Percentiles rank a stretch among this genome's conserved stretches.
Evolutionary conservation across 169 alveolate species (phyloP).

Genomic region (Babesia ovis): DNA sequence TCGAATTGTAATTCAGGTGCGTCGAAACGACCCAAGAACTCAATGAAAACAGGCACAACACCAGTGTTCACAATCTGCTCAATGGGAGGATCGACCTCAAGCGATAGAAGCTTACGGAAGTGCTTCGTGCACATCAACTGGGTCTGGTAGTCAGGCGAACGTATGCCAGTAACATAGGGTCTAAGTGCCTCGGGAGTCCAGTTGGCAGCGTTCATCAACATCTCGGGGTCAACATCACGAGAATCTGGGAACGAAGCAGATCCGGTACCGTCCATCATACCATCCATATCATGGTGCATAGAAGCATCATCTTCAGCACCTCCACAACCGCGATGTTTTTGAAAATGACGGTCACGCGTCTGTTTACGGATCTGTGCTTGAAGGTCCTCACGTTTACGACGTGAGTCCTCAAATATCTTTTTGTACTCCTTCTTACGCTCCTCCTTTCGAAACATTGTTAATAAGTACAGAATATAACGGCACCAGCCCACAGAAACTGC

Average conservation of each 20-base stretch:
- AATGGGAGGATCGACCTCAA: conserved; percentile 92
- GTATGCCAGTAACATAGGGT: conserved; percentile 75
- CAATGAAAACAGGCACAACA: conserved; percentile 92
- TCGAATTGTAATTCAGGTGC: conserved; percentile 95
- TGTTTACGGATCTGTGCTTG: conserved; percentile 89
- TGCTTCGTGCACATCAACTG: conserved; percentile 86
- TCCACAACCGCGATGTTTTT: conserved; percentile 79
- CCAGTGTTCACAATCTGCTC: conserved; percentile 92
- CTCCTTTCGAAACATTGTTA: conserved; percentile 59
- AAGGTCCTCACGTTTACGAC: conserved; percentile 88
- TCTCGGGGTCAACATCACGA: conserved; percentile 66
- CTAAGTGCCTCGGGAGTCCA: conserved; percentile 72
- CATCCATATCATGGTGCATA: conserved; percentile 63
- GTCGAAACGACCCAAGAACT: conserved; percentile 80
- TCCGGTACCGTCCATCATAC: conserved; percentile 41
- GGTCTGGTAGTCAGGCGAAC: conserved; percentile 78
- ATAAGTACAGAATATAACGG: background rate
- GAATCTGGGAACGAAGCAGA: conserved; percentile 50
- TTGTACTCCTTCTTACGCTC: conserved; percentile 80
- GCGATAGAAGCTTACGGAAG: conserved; percentile 89
- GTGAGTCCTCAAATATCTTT: conserved; percentile 86
- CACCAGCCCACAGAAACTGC: background rate
- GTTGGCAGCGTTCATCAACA: conserved; percentile 30
- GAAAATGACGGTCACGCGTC: conserved; percentile 84
- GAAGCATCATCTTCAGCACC: conserved; percentile 30